Evolutionary conservation across 73 alveolate genomes (phyloP), one percentile per base, ranked within the genome.

Genomic region (Paramecium caudatum): DNA sequence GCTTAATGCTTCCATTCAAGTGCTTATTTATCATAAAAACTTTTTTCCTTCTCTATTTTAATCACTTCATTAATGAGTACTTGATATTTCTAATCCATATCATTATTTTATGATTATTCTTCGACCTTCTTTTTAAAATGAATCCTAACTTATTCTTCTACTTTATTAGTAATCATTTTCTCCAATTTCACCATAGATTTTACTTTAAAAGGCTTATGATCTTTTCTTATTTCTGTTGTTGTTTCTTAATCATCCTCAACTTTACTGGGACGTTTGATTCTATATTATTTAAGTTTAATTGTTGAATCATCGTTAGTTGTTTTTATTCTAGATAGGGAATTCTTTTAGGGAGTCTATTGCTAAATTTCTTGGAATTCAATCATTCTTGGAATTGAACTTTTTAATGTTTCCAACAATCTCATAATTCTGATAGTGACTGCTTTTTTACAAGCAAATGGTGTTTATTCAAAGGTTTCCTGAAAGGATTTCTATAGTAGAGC

Each of bases 201-300:
- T 43, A 55, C 12, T 55, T 55, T 55, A 21, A 55, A 55, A 5
- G 80, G 30, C 30, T 55, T 55, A 27, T 43, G 23, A 27, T 55
- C 30, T 43, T 55, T 55, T 55, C 30, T 23, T 9, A 43, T 55
- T 23, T 55, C 80, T 10, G 30, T 55, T 23, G 80, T 55, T 1
- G 80, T 55, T 55, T 55, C 80, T 55, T 55, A 55, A 55, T 55
- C 80, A 55, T 55, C 80, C 23, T 55, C 80, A 10, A 55, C 30
- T 55, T 55, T 55, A 55, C 80, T 55, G 12, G n/a, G 16, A 10
- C 45, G 9, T 55, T 55, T 55, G 1, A 55, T 55, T 23, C 80
- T 55, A 55, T 16, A 55, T 8, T 27, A 23, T 10, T 55, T 55
- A 10, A 16, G 46, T 55, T 55, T 55, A 5, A 27, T 55, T 23